These are phyloP conservation scores for Cryptococcus sp. DNA, from an alignment of 1,284 basidiomycete species.

Conservation along the genomic window DNA sequence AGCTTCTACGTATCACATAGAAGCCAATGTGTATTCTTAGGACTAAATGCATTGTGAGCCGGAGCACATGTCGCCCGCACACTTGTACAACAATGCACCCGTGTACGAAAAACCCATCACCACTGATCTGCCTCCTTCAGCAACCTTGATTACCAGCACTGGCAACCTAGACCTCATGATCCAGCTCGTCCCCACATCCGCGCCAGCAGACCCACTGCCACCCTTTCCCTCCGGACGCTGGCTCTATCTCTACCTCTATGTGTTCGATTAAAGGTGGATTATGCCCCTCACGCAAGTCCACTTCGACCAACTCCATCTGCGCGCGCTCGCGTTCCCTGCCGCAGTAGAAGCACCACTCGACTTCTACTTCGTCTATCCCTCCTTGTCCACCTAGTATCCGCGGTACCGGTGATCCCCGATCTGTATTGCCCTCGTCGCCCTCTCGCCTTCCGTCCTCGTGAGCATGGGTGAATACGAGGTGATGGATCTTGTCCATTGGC, in stretches of 20 bases:
- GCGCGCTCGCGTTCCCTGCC: slow-evolving; percentile 10
- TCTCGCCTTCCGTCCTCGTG: not conserved
- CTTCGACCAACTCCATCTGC: slow-evolving; percentile 13
- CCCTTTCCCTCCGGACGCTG: not conserved
- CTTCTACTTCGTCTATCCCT: slow-evolving; percentile 21
- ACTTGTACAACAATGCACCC: too few relatives aligned
- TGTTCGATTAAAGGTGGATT: not conserved
- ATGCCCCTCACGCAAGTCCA: not conserved
- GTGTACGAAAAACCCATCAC: too few relatives aligned
- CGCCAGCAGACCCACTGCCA: slow-evolving; percentile 19
- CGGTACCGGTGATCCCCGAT: not conserved
- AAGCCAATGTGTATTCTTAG: too few relatives aligned
- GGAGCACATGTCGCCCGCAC: too few relatives aligned
- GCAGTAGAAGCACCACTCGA: slow-evolving; percentile 26
- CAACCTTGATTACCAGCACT: too few relatives aligned
- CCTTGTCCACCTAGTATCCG: not conserved
- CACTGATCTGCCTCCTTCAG: too few relatives aligned
- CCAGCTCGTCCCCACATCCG: too few relatives aligned
- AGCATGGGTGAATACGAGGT: not conserved
- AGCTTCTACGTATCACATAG: too few relatives aligned
- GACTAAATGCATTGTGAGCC: too few relatives aligned
- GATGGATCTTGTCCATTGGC: not conserved
- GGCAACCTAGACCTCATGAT: too few relatives aligned
- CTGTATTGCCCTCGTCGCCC: not conserved
- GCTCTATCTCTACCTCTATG: not conserved